Evolutionary conservation across 192 early-diverging fungal species (phyloP).

Genomic region (Coemansia sp.): DNA sequence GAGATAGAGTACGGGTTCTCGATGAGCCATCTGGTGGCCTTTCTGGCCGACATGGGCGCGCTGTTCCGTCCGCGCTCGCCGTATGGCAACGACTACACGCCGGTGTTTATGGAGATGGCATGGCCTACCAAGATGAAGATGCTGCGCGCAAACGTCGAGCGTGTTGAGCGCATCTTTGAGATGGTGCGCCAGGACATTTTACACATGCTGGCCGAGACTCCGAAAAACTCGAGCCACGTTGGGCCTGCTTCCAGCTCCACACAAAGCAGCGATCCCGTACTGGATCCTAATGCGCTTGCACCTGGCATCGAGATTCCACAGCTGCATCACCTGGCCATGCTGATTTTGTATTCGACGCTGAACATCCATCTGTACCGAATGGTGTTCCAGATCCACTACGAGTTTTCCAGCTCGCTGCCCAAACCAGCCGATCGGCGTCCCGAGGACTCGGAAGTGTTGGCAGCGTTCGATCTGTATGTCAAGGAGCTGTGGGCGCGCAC

Average conservation of each 20-base stretch:
- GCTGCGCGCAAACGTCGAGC: constrained; percentile 44
- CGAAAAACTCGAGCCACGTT: background rate
- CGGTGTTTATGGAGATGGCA: constrained; percentile 27
- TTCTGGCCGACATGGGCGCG: constrained; percentile 48
- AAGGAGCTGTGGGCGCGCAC: constrained; percentile 45
- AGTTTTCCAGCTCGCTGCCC: constrained; percentile 44
- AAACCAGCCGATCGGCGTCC: constrained; percentile 15
- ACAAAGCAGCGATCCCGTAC: constrained; percentile 17
- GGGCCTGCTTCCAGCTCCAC: background rate
- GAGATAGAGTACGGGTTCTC: constrained; percentile 56
- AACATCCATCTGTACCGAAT: constrained; percentile 55
- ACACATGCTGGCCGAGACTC: constrained; percentile 20
- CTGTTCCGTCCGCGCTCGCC: constrained; percentile 50
- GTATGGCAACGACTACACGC: constrained; percentile 52
- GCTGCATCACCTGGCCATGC: constrained; percentile 46
- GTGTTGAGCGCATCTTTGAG: constrained; percentile 43
- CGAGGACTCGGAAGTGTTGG: constrained; percentile 37
- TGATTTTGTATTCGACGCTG: constrained; percentile 47
- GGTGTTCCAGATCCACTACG: constrained; percentile 54
- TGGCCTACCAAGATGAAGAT: constrained; percentile 30
- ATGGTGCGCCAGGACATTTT: constrained; percentile 39
- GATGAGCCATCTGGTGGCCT: constrained; percentile 54
- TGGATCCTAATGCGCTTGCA: constrained; percentile 20
- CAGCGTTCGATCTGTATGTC: constrained; percentile 41
- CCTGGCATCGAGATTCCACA: constrained; percentile 51